Base-by-base conservation (phyloP, 2,329 filamentous ascomycete genomes). In the Orbilia ellipsospora region DNA sequence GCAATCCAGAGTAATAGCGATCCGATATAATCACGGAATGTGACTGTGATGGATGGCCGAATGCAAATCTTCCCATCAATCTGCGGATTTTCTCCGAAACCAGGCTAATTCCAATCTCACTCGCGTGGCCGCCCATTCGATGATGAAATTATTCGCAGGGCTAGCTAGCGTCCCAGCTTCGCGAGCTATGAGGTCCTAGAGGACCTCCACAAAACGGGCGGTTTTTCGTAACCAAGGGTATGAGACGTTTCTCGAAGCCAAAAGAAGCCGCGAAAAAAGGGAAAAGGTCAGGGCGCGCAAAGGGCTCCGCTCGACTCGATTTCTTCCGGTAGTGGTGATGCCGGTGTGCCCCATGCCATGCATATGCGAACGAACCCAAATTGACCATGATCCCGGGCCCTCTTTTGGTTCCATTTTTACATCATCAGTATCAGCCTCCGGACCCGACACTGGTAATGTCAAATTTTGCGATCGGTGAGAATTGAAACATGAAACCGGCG, bases 401-500 rank as follows among this genome's bases (percentile, higher is more conserved):
- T 63, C 44, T 18, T 12, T 10, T 48, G 15, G 15, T 62, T 40
- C 31, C 31, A 36, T 36, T 36, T 31, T 52, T 13, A 13, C 20
- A 15, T 28, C 23, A 23, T 54, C 44, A 52, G 44, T 42, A 36
- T 36, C 31, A n/a, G 15, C 16, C 44, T 48, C 44, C 16, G 15
- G 13, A n/a, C 16, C 44, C 16, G 44, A 48, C 15, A 18, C 6
- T 18, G 44, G 15, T n/a, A 48, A 40, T 64, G 61, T 64, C 48
- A 55, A 44, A 44, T 28, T 31, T 8, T 40, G 48, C 36, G 2
- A 40, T 50, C 50, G 20, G 31, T 36, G 31, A 36, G 16, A 52
- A 50, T 50, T 67, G 51, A 70, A 70, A 70, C 66, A 31, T 70
- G 66, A 70, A 70, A 70, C 66, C 42, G 50, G 54, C 44, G 36